Evolutionary conservation across 331 rosid species (phyloP).

Genomic region (Quercus phellos): DNA sequence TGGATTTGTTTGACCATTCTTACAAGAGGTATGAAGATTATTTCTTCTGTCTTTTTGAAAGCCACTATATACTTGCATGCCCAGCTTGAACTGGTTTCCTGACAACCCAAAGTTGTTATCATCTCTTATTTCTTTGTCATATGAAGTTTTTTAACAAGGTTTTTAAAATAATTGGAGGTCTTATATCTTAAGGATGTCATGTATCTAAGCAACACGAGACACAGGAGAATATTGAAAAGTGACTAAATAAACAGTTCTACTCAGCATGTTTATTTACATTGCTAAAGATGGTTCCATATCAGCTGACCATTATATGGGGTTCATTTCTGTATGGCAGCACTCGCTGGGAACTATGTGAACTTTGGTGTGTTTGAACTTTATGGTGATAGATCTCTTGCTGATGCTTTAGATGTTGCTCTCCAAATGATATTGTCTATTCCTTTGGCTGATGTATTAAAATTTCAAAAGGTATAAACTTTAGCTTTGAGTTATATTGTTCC

Average conservation of each 20-base stretch:
- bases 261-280: background rate
- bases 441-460: constrained; percentile 76
- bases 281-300: background rate
- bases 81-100: too few species aligned
- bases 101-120: too few species aligned
- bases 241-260: background rate
- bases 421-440: constrained; percentile 78
- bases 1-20: constrained; percentile 48
- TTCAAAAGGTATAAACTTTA: constrained; percentile 55
- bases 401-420: constrained; percentile 67
- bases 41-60: background rate
- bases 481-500: background rate
- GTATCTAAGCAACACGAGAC: background rate
- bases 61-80: too few species aligned
- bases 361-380: constrained; percentile 91
- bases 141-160: too few species aligned
- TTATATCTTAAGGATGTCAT: too few species aligned
- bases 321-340: constrained; percentile 43
- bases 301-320: constrained; percentile 2
- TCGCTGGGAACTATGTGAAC: constrained; percentile 85
- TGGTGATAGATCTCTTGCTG: constrained; percentile 83
- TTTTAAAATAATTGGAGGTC: too few species aligned
- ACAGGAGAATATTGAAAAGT: background rate
- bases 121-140: too few species aligned
- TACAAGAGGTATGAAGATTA: constrained; percentile 31